Conservation (phyloP, 2,329 filamentous ascomycete genomes). For the Amphichorda felina region DNA sequence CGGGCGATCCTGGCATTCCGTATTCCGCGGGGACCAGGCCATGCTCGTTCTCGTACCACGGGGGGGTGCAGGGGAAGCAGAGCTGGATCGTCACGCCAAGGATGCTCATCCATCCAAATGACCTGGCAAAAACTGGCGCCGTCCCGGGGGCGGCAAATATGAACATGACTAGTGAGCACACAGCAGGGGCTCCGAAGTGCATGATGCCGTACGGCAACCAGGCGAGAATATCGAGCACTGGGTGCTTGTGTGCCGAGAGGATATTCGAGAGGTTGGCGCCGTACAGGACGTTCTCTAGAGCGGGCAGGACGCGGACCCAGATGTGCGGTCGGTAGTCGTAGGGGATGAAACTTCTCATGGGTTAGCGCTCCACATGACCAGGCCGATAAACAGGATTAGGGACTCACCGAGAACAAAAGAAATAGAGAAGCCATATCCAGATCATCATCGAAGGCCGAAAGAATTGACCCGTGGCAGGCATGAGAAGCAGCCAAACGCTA, state of each 20-base stretch:
- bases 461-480: conserved; percentile 83
- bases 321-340: conserved; percentile 83
- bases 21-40: conserved; percentile 87
- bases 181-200: conserved; percentile 77
- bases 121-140: conserved; percentile 70
- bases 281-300: conserved; percentile 92
- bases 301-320: conserved; percentile 88
- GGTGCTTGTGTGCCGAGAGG: conserved; percentile 77
- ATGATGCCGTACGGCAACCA: conserved; percentile 90
- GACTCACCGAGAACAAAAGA: conserved; percentile 84
- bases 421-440: conserved; percentile 78
- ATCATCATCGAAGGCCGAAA: conserved; percentile 80
- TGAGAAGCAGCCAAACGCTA: conserved; percentile 57
- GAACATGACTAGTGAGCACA: conserved; percentile 72
- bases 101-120: conserved; percentile 89
- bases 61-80: conserved; percentile 84
- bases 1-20: conserved; percentile 79
- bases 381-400: neutral
- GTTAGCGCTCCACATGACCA: conserved; percentile 1
- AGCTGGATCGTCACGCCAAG: conserved; percentile 80
- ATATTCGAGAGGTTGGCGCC: conserved; percentile 95
- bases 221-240: conserved; percentile 73
- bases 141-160: conserved; percentile 80
- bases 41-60: conserved; percentile 94
- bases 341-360: conserved; percentile 62